Base-by-base conservation (phyloP, 805 yeast genomes). In the Tetrapisispora namnaoensis region DNA sequence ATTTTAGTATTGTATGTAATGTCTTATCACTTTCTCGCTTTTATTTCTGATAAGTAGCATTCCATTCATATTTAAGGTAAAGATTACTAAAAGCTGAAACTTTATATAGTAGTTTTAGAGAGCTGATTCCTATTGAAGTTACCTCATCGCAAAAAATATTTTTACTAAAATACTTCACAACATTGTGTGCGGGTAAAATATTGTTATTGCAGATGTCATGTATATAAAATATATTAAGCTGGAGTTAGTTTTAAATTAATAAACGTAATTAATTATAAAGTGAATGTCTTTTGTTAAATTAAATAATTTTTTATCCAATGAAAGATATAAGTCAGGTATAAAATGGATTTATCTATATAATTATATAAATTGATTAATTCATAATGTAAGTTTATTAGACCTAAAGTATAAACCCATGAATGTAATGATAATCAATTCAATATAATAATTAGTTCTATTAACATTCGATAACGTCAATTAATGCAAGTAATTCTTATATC, bases 91-190 rank as follows among this genome's bases (percentile, higher is more conserved):
- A 6, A 24, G 28, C 28, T 24, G 28, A 24, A 24, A 4, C 28
- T 24, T 24, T 24, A 24, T 24, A 24, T 24, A 24, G 13, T 14
- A 32, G 6, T 36, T 16, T n/a, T 36, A 13, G n/a, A 36, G n/a
- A 16, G 20, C 5, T 18, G 5, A 36, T 13, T 5, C n/a, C 11
- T 32, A 32, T 32, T 32, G n/a, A 32, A 32, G 17, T 49, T 54
- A 52, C 50, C 56, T 49, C 57, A 48, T 54, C 55, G 45, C 45
- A 34, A 34, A 22, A 21, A 8, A 10, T 24, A 24, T 16, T 16
- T 24, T 16, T 18, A 7, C 21, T 27, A 40, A 34, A 20, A 21
- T 22, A 18, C 40, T 46, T 35, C 41, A 41, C n/a, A 16, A 39
- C 2, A 8, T 22, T 20, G 11, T 16, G 18, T 30, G 24, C 28